These are phyloP conservation scores for Chromosphaera perkinsii DNA, from an alignment of 208 protist species.

Conservation along the genomic window DNA sequence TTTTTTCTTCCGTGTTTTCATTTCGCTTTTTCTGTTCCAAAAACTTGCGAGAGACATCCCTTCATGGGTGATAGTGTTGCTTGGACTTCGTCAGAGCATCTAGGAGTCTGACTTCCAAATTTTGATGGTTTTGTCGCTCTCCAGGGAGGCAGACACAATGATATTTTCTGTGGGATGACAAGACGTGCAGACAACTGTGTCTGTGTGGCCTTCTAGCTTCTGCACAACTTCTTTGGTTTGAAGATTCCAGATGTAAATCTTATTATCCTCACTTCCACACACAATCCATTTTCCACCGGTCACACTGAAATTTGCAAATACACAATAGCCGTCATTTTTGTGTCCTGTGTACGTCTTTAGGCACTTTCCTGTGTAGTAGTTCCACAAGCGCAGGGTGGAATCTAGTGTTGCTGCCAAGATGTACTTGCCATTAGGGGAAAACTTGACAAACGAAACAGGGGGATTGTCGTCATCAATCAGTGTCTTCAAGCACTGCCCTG, in stretches of 20 bases:
- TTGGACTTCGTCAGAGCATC: too few relatives aligned
- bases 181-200: slow-evolving; percentile 48
- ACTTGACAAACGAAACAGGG: slow-evolving; percentile 63
- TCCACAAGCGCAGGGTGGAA: slow-evolving; percentile 59
- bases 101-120: slow-evolving; percentile 39
- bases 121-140: slow-evolving; percentile 45
- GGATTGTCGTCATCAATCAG: slow-evolving; percentile 60
- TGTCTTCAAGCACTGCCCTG: slow-evolving; percentile 69
- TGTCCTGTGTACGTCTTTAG: slow-evolving; percentile 65
- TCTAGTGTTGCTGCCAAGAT: slow-evolving; percentile 59
- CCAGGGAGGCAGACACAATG: slow-evolving; percentile 58
- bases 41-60: too few relatives aligned
- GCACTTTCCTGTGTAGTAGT: slow-evolving; percentile 54
- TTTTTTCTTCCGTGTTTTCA: too few relatives aligned
- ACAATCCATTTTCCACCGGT: slow-evolving; percentile 57
- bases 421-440: slow-evolving; percentile 73
- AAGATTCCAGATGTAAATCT: slow-evolving; percentile 64
- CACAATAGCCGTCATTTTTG: slow-evolving; percentile 63
- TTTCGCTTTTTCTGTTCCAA: too few relatives aligned
- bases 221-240: slow-evolving; percentile 63
- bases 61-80: too few relatives aligned
- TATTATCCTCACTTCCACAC: slow-evolving; percentile 61
- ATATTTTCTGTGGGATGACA: slow-evolving; percentile 61
- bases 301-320: slow-evolving; percentile 61
- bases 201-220: slow-evolving; percentile 56